A percentile compares a stretch with the other conserved stretches of the same genome.
These are phyloP conservation scores for Naegleria lovaniensis DNA, from an alignment of 208 protist species.

Conservation along the genomic window DNA sequence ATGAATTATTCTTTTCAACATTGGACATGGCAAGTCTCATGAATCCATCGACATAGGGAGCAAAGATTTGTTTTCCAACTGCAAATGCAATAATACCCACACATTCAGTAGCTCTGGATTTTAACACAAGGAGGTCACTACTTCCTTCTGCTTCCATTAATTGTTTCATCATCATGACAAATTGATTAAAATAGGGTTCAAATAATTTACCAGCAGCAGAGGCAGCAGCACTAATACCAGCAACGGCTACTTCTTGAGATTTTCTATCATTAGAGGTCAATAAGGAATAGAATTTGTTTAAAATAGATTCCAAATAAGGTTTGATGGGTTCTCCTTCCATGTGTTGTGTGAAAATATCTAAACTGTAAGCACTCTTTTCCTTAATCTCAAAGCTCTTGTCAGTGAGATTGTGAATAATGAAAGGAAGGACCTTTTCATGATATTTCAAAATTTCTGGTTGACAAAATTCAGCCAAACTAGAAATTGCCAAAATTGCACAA, in stretches of 20 bases:
- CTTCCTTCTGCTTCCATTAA: neutral
- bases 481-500: neutral
- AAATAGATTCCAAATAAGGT: conserved; percentile 9
- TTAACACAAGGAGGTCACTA: conserved; percentile 36
- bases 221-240: conserved; percentile 19
- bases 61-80: conserved; percentile 67
- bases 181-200: conserved; percentile 29
- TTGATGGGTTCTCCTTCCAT: conserved; percentile 17
- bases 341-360: conserved; percentile 35
- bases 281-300: conserved; percentile 27
- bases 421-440: conserved; percentile 27
- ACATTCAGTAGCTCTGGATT: conserved; percentile 73
- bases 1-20: conserved; percentile 27
- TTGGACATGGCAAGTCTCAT: conserved; percentile 20
- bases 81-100: conserved; percentile 67
- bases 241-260: conserved; percentile 33
- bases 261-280: conserved; percentile 13
- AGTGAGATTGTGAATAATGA: conserved; percentile 21
- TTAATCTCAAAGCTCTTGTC: conserved; percentile 32
- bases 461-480: conserved; percentile 29
- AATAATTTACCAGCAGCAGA: conserved; percentile 19
- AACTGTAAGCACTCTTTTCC: conserved; percentile 31
- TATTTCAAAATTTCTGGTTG: conserved; percentile 35
- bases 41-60: conserved; percentile 18
- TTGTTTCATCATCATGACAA: neutral